These are phyloP conservation scores for Acanthamoeba healyi DNA, from an alignment of 208 protist species.

Conservation along the genomic window DNA sequence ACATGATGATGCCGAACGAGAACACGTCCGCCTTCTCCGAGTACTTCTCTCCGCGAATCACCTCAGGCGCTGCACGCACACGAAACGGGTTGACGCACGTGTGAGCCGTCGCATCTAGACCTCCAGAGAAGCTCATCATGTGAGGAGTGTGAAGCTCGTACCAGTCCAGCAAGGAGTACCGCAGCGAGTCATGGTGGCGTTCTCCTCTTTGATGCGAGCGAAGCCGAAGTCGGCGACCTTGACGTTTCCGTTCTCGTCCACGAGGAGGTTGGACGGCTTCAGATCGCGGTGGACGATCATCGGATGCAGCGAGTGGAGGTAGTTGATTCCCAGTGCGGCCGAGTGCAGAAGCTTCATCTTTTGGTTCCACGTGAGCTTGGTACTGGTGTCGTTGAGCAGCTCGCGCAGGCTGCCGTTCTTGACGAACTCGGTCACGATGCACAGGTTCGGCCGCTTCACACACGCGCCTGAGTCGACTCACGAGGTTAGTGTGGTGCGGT, in stretches of 20 bases:
- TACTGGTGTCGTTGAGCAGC: background rate
- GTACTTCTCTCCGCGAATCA: conserved; percentile 43
- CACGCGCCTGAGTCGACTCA: background rate
- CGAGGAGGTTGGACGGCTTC: conserved; percentile 1
- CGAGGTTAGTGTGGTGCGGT: background rate
- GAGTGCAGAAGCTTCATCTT: background rate
- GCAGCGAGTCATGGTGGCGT: conserved; percentile 58
- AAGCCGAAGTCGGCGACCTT: conserved; percentile 60
- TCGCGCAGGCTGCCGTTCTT: conserved; percentile 23
- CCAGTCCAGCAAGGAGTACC: conserved; percentile 54
- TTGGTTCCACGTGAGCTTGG: background rate
- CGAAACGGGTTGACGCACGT: no score
- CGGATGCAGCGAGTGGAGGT: conserved; percentile 43
- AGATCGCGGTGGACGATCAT: conserved; percentile 26
- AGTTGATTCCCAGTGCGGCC: conserved; percentile 3
- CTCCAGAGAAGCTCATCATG: background rate
- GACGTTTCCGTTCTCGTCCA: conserved; percentile 59
- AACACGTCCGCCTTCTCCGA: conserved; percentile 33
- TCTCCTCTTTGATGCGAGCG: conserved; percentile 44
- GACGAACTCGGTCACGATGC: conserved; percentile 43
- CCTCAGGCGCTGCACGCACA: background rate
- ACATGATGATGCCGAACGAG: conserved; percentile 63
- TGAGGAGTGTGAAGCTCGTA: background rate
- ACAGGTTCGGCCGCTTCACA: conserved; percentile 8
- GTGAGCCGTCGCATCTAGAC: background rate